A percentile compares a stretch with the other conserved stretches of the same genome.
phyloP scores from a whole-genome alignment of 208 protist genomes.

The Sergeia podlipaevii region DNA sequence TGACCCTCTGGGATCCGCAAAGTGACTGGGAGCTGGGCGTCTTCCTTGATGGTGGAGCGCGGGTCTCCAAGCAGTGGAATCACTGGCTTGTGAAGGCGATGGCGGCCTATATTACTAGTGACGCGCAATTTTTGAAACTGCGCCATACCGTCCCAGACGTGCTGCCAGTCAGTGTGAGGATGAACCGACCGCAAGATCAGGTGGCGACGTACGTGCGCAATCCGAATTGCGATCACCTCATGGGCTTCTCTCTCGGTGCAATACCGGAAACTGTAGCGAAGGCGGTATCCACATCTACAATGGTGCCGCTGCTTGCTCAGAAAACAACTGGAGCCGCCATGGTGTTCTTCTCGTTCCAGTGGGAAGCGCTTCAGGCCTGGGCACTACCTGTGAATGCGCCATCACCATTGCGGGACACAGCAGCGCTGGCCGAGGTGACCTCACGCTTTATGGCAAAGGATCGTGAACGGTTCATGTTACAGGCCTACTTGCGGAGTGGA shows the following conservation, averaged over 20 bases:
- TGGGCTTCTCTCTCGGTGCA: neutral
- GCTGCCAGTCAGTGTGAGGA: neutral
- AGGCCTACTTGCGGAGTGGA: too few species aligned
- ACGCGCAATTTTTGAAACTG: conserved; percentile 7
- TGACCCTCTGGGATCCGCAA: conserved; percentile 40
- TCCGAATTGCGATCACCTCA: neutral
- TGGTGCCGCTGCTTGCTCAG: too few species aligned
- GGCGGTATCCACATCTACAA: too few species aligned
- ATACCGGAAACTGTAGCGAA: too few species aligned
- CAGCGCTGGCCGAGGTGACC: too few species aligned
- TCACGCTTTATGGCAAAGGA: too few species aligned
- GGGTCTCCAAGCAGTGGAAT: conserved; percentile 51
- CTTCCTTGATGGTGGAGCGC: conserved; percentile 45
- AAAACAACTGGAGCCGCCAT: too few species aligned
- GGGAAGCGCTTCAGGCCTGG: too few species aligned
- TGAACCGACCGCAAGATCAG: neutral
- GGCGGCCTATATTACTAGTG: conserved; percentile 16
- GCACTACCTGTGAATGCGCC: too few species aligned
- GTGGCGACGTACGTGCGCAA: neutral
- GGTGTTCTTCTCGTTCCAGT: too few species aligned
- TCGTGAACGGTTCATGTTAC: too few species aligned
- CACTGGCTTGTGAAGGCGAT: conserved; percentile 36
- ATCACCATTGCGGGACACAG: too few species aligned
- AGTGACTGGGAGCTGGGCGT: conserved; percentile 44
- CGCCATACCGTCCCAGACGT: conserved; percentile 3